phyloP scores from a whole-genome alignment of 2,329 filamentous ascomycete species.

The Aspergillus tubingensis region DNA sequence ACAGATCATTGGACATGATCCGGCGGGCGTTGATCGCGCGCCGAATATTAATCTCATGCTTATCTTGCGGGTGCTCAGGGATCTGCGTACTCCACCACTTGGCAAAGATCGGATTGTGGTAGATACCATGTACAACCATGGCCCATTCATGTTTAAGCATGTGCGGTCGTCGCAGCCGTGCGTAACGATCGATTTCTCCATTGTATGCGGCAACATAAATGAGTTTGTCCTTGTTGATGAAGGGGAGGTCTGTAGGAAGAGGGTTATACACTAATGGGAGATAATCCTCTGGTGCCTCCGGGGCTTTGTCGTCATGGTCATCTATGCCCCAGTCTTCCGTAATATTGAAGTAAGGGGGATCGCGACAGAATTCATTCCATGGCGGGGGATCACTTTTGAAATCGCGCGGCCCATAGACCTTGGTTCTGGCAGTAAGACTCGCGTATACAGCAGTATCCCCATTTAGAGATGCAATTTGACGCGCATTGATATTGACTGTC shows the following conservation, averaged over 20 bases:
- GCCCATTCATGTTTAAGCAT: constrained; percentile 26
- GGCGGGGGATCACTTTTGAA: neutral
- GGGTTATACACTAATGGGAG: constrained; percentile 27
- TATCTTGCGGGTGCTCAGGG: neutral
- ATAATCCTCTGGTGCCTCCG: neutral
- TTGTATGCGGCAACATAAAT: constrained; percentile 42
- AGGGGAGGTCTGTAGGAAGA: constrained; percentile 41
- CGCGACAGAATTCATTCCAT: no score
- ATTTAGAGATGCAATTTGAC: no score
- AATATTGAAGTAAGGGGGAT: no score
- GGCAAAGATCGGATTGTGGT: constrained; percentile 43
- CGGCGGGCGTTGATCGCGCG: neutral
- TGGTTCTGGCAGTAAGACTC: constrained; percentile 19
- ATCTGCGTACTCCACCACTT: constrained; percentile 29
- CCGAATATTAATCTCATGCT: neutral
- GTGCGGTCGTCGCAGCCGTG: constrained; percentile 34
- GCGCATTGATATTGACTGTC: constrained; percentile 4
- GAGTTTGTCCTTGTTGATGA: constrained; percentile 41
- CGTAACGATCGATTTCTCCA: constrained; percentile 46
- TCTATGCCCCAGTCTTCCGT: no score
- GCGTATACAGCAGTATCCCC: constrained; percentile 6
- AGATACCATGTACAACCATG: constrained; percentile 39
- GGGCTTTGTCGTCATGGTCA: no score
- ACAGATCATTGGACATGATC: constrained; percentile 7
- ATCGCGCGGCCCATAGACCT: constrained; percentile 3